Base-by-base conservation (phyloP, 768 basidiomycete species). In the Lentinula sp. region DNA sequence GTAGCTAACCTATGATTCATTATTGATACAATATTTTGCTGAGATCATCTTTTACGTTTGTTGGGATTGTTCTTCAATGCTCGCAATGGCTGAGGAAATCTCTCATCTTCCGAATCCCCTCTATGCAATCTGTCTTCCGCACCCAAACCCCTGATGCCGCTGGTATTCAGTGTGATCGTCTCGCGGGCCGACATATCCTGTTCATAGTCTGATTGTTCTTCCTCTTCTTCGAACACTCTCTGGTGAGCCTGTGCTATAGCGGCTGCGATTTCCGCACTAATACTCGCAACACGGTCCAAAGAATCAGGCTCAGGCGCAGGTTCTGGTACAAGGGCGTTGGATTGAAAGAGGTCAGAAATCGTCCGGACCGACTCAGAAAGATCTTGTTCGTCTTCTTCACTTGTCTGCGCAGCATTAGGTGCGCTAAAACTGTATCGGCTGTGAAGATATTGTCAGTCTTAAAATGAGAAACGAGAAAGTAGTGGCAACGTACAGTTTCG, bases 401-500 rank as follows among this genome's bases (percentile, higher is more conserved):
- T 71, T 32, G 78, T 71, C 63, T 85, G 78, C 59, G 83, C 74
- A 61, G 71, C 82, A 64, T 83, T 86, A 71, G 90, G 90, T 15
- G 86, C 79, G 68, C 89, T 91, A 69, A 91, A 91, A 64, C 81
- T 89, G 69, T 89, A 90, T 78, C 85, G 88, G 65, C 89, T 91
- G 64, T 8, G 63, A 39, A 68, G 70, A 48, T 74, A 63, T 63
- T 39, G 21, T 48, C 46, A 48, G 16, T 10, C 32, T 10, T 34
- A 4, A 32, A 32, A 18, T 6, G 37, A 58, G 60, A 60, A 60
- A 53, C 28, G 31, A 65, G 4, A 63, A 62, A 52, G 45, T 16
- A 58, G 6, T 53, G 40, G 62, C 48, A 49, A 79, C 88, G 65
- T 71, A 92, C 91, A 90, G 79, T 66, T 85, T 86, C 35, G 90